A percentile compares a stretch with the other conserved stretches of the same genome.
Conservation (phyloP, 352 stramenopile genomes). For the Discostella stelligera region DNA sequence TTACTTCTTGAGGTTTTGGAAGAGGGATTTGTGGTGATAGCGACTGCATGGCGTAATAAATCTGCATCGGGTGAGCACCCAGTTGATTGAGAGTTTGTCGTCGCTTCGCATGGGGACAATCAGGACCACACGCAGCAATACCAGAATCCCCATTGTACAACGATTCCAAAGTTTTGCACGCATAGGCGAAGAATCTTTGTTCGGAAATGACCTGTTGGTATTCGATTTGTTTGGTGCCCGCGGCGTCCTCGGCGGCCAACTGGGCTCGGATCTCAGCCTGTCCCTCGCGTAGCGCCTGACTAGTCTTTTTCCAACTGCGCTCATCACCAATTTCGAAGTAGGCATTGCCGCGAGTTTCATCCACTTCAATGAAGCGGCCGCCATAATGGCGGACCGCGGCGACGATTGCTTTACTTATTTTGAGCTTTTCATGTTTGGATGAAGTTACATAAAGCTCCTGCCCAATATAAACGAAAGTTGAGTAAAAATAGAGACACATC, state of each 20-base stretch:
- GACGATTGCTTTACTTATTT: conserved; percentile 50
- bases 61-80: conserved; percentile 12
- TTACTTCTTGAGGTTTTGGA: conserved; percentile 7
- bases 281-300: conserved; percentile 44
- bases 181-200: conserved; percentile 36
- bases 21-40: conserved; percentile 4
- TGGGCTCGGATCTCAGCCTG: conserved; percentile 23
- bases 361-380: conserved; percentile 20
- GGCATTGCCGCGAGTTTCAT: conserved; percentile 13
- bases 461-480: conserved; percentile 2
- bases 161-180: conserved; percentile 35
- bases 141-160: conserved; percentile 20
- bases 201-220: conserved; percentile 46
- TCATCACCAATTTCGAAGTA: conserved; percentile 52
- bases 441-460: conserved; percentile 49
- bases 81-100: conserved; percentile 33
- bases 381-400: conserved; percentile 24
- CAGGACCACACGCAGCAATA: conserved; percentile 27
- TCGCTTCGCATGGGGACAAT: conserved; percentile 36
- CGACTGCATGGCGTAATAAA: conserved; percentile 26
- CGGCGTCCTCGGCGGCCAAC: conserved; percentile 26
- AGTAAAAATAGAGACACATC: neutral
- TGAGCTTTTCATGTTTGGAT: conserved; percentile 52
- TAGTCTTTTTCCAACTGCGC: conserved; percentile 44
- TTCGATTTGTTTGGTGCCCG: conserved; percentile 22